These are phyloP conservation scores for Pittosporum tobira DNA, from an alignment of 129 eudicot genomes.

Conservation along the genomic window DNA sequence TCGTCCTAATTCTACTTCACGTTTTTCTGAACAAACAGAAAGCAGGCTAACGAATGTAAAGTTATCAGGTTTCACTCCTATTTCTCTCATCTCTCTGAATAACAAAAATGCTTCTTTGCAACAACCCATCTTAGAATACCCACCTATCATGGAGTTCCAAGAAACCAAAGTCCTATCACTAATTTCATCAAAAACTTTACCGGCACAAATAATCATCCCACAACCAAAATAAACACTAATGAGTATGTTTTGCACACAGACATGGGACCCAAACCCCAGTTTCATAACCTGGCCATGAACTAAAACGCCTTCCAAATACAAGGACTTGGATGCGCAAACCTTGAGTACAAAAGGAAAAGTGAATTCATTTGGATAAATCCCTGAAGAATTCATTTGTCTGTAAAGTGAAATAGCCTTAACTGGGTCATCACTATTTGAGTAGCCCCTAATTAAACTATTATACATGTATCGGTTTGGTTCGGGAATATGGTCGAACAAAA, in stretches of 20 bases:
- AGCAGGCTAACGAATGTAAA: constrained; percentile 27
- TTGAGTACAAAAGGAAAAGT: constrained; percentile 34
- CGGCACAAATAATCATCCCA: constrained; percentile 15
- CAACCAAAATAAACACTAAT: constrained; percentile 19
- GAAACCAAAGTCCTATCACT: constrained; percentile 19
- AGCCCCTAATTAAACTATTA: constrained; percentile 36
- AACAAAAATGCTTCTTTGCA: constrained; percentile 19
- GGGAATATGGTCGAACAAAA: constrained; percentile 25
- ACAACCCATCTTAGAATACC: constrained; percentile 27
- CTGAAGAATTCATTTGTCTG: constrained; percentile 18
- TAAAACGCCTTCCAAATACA: constrained; percentile 17
- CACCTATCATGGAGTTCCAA: constrained; percentile 37
- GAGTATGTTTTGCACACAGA: constrained; percentile 21
- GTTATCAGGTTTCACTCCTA: constrained; percentile 24
- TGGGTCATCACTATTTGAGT: constrained; percentile 8
- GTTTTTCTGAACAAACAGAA: constrained; percentile 23
- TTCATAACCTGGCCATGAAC: constrained; percentile 23
- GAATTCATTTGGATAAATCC: constrained; percentile 26
- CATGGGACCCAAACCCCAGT: constrained; percentile 19
- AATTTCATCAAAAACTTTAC: constrained; percentile 22
- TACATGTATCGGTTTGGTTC: constrained; percentile 26
- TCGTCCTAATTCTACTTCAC: constrained; percentile 19
- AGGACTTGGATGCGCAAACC: constrained; percentile 22
- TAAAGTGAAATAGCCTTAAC: constrained; percentile 24
- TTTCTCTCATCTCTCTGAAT: constrained; percentile 21